Evolutionary conservation across 1,139 yeast genomes (phyloP).

Genomic region (Candida pseudocylindracea): DNA sequence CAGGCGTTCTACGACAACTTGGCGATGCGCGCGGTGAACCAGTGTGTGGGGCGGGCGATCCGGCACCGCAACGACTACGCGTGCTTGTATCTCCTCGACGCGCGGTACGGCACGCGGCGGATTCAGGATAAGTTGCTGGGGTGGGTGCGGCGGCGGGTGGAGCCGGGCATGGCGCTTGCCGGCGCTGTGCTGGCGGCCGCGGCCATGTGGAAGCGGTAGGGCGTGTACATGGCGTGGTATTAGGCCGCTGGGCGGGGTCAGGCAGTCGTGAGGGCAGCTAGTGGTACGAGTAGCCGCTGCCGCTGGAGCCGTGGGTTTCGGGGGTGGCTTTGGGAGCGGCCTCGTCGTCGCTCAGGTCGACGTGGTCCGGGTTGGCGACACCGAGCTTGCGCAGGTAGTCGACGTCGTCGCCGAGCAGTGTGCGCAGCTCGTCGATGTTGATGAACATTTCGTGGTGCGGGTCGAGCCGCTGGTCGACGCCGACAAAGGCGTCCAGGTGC

Average conservation of each 20-base stretch:
- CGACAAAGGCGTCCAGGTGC: constrained; percentile 17
- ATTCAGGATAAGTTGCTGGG: constrained; percentile 46
- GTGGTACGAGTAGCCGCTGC: too few species aligned
- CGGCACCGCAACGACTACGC: constrained; percentile 73
- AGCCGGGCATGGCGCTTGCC: too few species aligned
- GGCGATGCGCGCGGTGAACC: constrained; percentile 86
- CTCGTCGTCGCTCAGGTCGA: too few species aligned
- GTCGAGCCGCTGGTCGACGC: constrained; percentile 49
- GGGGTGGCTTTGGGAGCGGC: too few species aligned
- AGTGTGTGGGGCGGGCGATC: constrained; percentile 83
- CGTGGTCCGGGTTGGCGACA: constrained; percentile 33
- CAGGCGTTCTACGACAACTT: constrained; percentile 58
- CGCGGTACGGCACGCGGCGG: constrained; percentile 23
- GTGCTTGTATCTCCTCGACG: constrained; percentile 47
- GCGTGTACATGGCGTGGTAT: too few species aligned
- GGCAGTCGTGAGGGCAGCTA: too few species aligned
- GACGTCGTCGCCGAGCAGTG: constrained; percentile 48
- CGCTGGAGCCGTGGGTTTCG: too few species aligned
- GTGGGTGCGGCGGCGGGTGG: constrained; percentile 31
- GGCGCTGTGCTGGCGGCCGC: too few species aligned
- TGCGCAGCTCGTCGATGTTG: constrained; percentile 27
- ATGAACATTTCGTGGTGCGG: constrained; percentile 35
- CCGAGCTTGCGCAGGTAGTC: constrained; percentile 53
- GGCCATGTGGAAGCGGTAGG: too few species aligned
- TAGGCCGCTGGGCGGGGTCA: too few species aligned